Conservation (phyloP, 345 rosid genomes). For the Citrus mangshanensis region DNA sequence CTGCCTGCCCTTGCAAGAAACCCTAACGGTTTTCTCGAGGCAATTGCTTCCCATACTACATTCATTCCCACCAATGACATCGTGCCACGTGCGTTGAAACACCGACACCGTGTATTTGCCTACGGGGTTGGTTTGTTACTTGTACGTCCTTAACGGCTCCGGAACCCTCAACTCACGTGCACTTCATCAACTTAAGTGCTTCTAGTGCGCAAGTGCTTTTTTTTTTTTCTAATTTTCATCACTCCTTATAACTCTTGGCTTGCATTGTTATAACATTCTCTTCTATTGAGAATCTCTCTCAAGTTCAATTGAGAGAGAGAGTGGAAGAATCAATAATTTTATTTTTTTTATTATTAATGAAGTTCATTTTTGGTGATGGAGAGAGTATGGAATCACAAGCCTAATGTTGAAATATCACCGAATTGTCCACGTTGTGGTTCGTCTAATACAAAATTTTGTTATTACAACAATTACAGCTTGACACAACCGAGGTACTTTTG, state of each 20-base stretch:
- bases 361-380: constrained; percentile 36
- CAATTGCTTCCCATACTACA: constrained; percentile 38
- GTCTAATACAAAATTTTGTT: constrained; percentile 60
- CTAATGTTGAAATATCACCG: constrained; percentile 43
- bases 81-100: constrained; percentile 16
- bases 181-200: neutral
- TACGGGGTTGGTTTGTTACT: constrained; percentile 28
- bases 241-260: constrained; percentile 1
- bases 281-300: neutral
- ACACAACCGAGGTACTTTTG: constrained; percentile 67
- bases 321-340: neutral
- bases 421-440: constrained; percentile 67
- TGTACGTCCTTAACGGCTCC: constrained; percentile 36
- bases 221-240: neutral
- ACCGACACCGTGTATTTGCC: constrained; percentile 44
- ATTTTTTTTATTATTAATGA: neutral
- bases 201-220: neutral
- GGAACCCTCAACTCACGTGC: constrained; percentile 29
- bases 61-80: constrained; percentile 16
- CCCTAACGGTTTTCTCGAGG: constrained; percentile 31
- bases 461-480: constrained; percentile 70
- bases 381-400: constrained; percentile 37
- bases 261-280: neutral
- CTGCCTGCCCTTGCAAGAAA: constrained; percentile 34
- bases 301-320: neutral